phyloP scores from a whole-genome alignment of 169 alveolate species.

The Cryptosporidium bovis region DNA sequence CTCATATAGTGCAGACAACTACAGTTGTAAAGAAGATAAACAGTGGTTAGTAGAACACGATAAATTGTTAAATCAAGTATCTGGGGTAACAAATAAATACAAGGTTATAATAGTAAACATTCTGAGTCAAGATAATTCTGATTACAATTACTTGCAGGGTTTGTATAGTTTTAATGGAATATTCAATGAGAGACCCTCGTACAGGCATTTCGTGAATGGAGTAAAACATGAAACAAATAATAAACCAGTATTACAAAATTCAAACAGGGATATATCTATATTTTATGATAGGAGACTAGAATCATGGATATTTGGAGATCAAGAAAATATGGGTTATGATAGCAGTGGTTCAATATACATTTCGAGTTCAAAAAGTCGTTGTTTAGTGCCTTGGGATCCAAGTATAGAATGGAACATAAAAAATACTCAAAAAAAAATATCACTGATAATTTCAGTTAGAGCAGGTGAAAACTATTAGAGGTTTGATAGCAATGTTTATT shows the following conservation, averaged over 20 bases:
- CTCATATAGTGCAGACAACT: background rate
- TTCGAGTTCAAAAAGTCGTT: slow-evolving; percentile 35
- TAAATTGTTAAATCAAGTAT: slow-evolving; percentile 1
- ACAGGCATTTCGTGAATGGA: slow-evolving; percentile 51
- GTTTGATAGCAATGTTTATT: too few relatives aligned
- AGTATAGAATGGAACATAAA: slow-evolving; percentile 30
- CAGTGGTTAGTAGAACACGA: slow-evolving; percentile 41
- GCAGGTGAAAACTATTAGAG: slow-evolving; percentile 28
- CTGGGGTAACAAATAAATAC: slow-evolving; percentile 17
- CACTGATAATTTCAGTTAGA: slow-evolving; percentile 54
- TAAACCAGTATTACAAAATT: background rate
- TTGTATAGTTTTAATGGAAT: slow-evolving; percentile 46
- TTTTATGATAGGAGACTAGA: slow-evolving; percentile 49
- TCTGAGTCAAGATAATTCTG: slow-evolving; percentile 8
- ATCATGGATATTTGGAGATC: slow-evolving; percentile 62
- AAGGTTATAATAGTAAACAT: slow-evolving; percentile 45
- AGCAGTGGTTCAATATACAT: slow-evolving; percentile 25
- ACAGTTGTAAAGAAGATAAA: slow-evolving; percentile 32
- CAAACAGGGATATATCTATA: slow-evolving; percentile 8
- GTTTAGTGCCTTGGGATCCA: slow-evolving; percentile 73
- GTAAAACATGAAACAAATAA: slow-evolving; percentile 10
- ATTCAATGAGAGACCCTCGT: slow-evolving; percentile 56
- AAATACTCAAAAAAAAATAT: background rate
- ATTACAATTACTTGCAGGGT: slow-evolving; percentile 41
- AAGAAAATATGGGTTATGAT: slow-evolving; percentile 47